Conservation (phyloP, 305 asterid genomes). For the Fraxinus greggii region DNA sequence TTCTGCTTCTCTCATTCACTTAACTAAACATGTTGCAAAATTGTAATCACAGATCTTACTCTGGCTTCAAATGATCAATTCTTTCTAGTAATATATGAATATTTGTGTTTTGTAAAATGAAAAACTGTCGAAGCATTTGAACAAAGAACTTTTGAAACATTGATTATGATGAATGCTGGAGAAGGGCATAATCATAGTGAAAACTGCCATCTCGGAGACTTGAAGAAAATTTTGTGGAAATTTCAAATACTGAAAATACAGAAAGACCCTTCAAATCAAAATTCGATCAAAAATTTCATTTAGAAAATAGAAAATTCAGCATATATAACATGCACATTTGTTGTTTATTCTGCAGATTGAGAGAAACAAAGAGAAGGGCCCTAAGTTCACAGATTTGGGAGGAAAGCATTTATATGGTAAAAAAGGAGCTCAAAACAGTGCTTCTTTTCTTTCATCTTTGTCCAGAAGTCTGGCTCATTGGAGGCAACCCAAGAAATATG, state of each 20-base stretch:
- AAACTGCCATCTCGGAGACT: background rate
- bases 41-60: background rate
- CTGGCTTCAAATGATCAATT: background rate
- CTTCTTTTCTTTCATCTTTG: slow-evolving; percentile 53
- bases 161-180: background rate
- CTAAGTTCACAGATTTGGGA: slow-evolving; percentile 70
- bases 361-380: slow-evolving; percentile 71
- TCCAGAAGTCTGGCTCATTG: slow-evolving; percentile 54
- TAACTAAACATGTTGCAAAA: background rate
- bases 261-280: background rate
- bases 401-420: slow-evolving; percentile 71
- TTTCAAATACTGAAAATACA: background rate
- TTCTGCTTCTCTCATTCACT: background rate
- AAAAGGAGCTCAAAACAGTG: slow-evolving; percentile 47
- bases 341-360: slow-evolving; percentile 56
- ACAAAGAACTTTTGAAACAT: background rate
- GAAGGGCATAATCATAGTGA: background rate
- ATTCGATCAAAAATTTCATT: background rate
- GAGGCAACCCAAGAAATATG: slow-evolving; percentile 75
- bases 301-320: background rate
- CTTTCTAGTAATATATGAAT: background rate
- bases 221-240: background rate
- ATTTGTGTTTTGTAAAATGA: background rate
- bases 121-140: background rate
- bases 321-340: background rate